Evolutionary conservation across 129 eudicot species (phyloP).

Genomic region (Saposhnikovia divaricata): DNA sequence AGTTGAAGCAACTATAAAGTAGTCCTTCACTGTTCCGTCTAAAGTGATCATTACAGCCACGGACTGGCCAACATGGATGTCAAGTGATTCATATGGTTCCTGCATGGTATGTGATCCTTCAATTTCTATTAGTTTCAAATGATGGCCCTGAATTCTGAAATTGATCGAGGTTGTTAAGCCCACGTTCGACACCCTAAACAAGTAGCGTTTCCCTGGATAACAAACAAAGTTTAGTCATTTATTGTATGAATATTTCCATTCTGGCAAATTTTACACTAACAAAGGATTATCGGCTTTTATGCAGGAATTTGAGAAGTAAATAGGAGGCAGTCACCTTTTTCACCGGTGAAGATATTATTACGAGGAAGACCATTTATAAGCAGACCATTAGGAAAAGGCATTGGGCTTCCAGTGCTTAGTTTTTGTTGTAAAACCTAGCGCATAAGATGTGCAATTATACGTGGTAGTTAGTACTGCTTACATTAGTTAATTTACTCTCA

Average conservation of each 20-base stretch:
- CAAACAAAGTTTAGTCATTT: neutral
- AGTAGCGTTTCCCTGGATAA: slow-evolving; percentile 43
- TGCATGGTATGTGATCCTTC: slow-evolving; percentile 78
- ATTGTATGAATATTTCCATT: neutral
- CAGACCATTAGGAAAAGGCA: slow-evolving; percentile 52
- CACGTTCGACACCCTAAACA: slow-evolving; percentile 80
- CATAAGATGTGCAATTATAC: slow-evolving; percentile 7
- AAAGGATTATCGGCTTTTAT: neutral
- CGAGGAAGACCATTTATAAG: slow-evolving; percentile 61
- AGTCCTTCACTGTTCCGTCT: slow-evolving; percentile 40
- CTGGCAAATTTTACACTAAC: neutral
- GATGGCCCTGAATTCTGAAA: slow-evolving; percentile 67
- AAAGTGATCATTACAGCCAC: slow-evolving; percentile 56
- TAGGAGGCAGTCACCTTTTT: slow-evolving; percentile 27
- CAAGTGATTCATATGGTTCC: slow-evolving; percentile 61
- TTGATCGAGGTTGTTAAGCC: slow-evolving; percentile 60
- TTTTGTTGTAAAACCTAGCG: slow-evolving; percentile 39
- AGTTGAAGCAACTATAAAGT: slow-evolving; percentile 62
- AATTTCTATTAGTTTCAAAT: slow-evolving; percentile 46
- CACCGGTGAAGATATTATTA: slow-evolving; percentile 35
- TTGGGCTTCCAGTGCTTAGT: slow-evolving; percentile 45
- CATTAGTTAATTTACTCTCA: neutral
- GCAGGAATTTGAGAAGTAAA: neutral
- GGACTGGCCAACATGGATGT: slow-evolving; percentile 81
- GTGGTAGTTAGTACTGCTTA: neutral